These are phyloP conservation scores for Malassezia vespertilionis DNA, from an alignment of 1,284 basidiomycete genomes.

Conservation along the genomic window DNA sequence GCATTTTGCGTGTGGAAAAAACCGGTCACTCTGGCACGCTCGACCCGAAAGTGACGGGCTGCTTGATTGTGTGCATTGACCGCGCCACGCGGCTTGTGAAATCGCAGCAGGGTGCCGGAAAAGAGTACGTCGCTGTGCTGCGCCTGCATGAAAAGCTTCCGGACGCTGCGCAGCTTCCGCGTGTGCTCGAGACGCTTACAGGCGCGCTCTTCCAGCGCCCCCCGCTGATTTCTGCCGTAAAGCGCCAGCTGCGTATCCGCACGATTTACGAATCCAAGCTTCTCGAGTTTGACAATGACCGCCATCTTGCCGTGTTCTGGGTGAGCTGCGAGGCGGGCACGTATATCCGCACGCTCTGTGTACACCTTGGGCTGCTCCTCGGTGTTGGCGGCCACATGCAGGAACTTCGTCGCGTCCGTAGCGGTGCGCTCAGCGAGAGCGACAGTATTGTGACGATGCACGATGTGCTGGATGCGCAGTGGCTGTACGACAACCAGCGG, in stretches of 20 bases:
- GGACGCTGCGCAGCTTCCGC: constrained; percentile 72
- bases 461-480: constrained; percentile 97
- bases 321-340: constrained; percentile 97
- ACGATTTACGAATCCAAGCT: constrained; percentile 95
- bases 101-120: constrained; percentile 93
- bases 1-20: constrained; percentile 92
- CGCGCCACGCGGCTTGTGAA: constrained; percentile 99
- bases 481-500: constrained; percentile 96
- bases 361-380: constrained; percentile 84
- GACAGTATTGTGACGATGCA: constrained; percentile 99
- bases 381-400: constrained; percentile 99
- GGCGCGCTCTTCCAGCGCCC: constrained; percentile 98
- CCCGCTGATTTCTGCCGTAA: constrained; percentile 96
- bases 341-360: constrained; percentile 95
- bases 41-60: constrained; percentile 98
- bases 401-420: constrained; percentile 85
- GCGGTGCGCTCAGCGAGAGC: constrained; percentile 90
- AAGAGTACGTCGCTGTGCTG: constrained; percentile 95
- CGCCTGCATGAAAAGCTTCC: constrained; percentile 75
- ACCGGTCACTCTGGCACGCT: constrained; percentile 96
- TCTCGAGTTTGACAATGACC: constrained; percentile 93
- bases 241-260: constrained; percentile 91
- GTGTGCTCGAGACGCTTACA: constrained; percentile 89
- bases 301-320: constrained; percentile 95
- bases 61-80: constrained; percentile 97